A percentile compares a stretch with the other conserved stretches of the same genome.
Conservation (phyloP, 805 yeast species). For the Schwanniomyces yamadae region DNA sequence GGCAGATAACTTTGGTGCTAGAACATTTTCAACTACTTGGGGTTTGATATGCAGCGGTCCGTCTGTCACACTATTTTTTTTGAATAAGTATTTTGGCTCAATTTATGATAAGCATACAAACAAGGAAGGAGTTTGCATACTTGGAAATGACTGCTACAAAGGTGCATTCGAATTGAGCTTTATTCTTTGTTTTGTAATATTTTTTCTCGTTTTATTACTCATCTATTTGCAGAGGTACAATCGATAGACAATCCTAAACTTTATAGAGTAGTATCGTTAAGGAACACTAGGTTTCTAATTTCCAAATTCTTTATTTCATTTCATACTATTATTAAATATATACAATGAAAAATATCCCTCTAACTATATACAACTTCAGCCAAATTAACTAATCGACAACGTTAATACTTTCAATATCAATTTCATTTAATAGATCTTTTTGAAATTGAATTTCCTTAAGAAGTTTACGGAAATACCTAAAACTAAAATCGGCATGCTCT, state of each 20-base stretch:
- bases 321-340: not conserved
- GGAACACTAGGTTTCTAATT: no score
- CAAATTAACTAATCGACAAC: conserved; percentile 32
- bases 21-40: conserved; percentile 72
- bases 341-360: not conserved
- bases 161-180: conserved; percentile 36
- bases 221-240: conserved; percentile 25
- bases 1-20: conserved; percentile 70
- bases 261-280: no score
- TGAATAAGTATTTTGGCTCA: conserved; percentile 56
- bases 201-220: conserved; percentile 21
- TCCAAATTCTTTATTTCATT: no score
- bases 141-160: conserved; percentile 38
- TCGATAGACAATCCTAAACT: no score
- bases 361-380: conserved; percentile 1
- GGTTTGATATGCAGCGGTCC: conserved; percentile 75
- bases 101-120: conserved; percentile 48
- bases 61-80: conserved; percentile 48
- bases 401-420: conserved; percentile 44
- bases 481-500: conserved; percentile 55
- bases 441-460: conserved; percentile 46
- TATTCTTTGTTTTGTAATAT: conserved; percentile 24
- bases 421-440: conserved; percentile 36
- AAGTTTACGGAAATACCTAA: conserved; percentile 53
- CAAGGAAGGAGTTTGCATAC: conserved; percentile 38